These are phyloP conservation scores for Penicillium manginii DNA, from an alignment of 495 filamentous ascomycete species.

Conservation along the genomic window DNA sequence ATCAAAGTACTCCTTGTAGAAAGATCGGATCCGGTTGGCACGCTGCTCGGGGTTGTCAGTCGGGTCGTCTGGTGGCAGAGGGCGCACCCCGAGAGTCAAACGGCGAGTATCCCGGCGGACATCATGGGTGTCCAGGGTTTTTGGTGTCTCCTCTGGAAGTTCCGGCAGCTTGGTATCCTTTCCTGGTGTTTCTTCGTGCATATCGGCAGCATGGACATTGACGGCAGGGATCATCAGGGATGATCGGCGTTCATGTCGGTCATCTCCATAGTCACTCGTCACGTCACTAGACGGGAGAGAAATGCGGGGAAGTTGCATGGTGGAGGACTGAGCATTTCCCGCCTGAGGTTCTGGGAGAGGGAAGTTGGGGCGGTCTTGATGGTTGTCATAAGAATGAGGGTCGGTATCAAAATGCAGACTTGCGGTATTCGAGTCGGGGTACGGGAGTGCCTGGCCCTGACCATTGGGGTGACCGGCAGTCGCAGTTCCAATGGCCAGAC, in stretches of 20 bases:
- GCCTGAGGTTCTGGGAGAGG: slow-evolving; percentile 27
- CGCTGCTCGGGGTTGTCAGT: slow-evolving; percentile 86
- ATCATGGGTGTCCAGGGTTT: slow-evolving; percentile 31
- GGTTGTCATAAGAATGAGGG: slow-evolving; percentile 6
- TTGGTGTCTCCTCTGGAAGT: slow-evolving; percentile 28
- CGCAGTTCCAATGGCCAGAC: slow-evolving; percentile 17
- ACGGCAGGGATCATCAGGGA: slow-evolving; percentile 42
- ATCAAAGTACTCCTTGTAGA: slow-evolving; percentile 99
- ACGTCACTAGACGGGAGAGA: slow-evolving; percentile 53
- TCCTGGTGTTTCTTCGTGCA: slow-evolving; percentile 19
- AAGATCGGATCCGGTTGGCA: slow-evolving; percentile 94
- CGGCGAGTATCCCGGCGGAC: slow-evolving; percentile 66
- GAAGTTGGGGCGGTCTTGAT: slow-evolving; percentile 33
- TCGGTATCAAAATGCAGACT: slow-evolving; percentile 29
- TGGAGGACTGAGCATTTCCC: slow-evolving; percentile 20
- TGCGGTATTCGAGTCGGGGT: slow-evolving; percentile 19
- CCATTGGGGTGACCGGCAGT: slow-evolving; percentile 38
- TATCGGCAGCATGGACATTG: slow-evolving; percentile 36
- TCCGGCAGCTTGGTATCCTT: slow-evolving; percentile 15
- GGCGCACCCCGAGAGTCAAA: slow-evolving; percentile 88
- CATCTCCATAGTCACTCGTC: slow-evolving; percentile 65
- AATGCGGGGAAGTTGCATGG: slow-evolving; percentile 41
- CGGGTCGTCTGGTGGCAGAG: slow-evolving; percentile 87
- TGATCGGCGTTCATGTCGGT: slow-evolving; percentile 50
- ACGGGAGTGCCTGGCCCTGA: slow-evolving; percentile 42